Evolutionary conservation across 805 yeast genomes (phyloP).

Genomic region (Lachancea kluyveri): DNA sequence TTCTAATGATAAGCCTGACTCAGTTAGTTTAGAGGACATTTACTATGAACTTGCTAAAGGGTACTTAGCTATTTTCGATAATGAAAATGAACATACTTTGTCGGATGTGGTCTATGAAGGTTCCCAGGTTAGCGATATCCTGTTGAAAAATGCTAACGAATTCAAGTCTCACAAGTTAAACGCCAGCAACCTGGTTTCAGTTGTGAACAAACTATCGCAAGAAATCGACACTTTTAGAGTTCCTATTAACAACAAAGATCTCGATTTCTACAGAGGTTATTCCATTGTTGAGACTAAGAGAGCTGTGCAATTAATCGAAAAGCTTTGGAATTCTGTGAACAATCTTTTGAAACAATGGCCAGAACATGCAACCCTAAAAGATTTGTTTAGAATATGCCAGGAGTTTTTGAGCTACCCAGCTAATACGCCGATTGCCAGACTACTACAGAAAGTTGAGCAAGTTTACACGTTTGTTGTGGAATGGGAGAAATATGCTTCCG

Average conservation of each 20-base stretch:
- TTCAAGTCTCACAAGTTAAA: constrained; percentile 20
- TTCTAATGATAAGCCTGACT: constrained; percentile 6
- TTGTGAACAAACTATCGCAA: constrained; percentile 30
- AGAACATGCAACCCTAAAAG: constrained; percentile 84
- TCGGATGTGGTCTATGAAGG: constrained; percentile 38
- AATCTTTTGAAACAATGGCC: constrained; percentile 72
- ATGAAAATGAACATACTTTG: constrained; percentile 13
- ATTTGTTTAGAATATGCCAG: constrained; percentile 51
- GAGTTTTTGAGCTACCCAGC: constrained; percentile 63
- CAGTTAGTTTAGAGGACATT: constrained; percentile 37
- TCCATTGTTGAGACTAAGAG: constrained; percentile 52
- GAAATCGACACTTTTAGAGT: constrained; percentile 29
- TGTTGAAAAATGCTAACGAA: constrained; percentile 21
- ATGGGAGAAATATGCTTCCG: constrained; percentile 90
- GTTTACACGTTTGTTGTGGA: constrained; percentile 76
- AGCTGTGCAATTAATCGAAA: constrained; percentile 47
- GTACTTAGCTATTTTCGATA: constrained; percentile 40
- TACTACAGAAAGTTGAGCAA: constrained; percentile 79
- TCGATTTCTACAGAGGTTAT: constrained; percentile 63
- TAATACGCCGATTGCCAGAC: constrained; percentile 66
- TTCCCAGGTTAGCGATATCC: constrained; percentile 25
- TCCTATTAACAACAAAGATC: constrained; percentile 10
- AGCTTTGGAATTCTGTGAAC: constrained; percentile 39
- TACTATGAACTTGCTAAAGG: constrained; percentile 43
- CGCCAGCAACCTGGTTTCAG: constrained; percentile 31